Base-by-base conservation (phyloP, 2,329 filamentous ascomycete species). In the Didymella lethalis region DNA sequence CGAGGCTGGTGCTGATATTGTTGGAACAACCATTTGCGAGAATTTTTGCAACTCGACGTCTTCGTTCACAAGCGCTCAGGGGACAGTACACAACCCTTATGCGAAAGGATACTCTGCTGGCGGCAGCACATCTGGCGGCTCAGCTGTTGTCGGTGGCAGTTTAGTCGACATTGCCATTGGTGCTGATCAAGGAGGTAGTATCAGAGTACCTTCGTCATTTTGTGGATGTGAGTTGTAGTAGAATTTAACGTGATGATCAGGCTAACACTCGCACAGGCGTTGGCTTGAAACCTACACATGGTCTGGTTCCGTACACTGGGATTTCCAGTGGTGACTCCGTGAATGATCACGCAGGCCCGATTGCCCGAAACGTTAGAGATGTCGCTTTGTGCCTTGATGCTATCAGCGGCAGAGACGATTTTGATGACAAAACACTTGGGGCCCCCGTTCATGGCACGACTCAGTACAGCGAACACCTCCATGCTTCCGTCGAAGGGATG, bases 1-100 rank as follows among this genome's bases (percentile, higher is more conserved):
- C 3, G 79, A 84, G 16, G 82, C 82, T 2, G 84, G 84, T 0
- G 84, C 79, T 0, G 68, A 79, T 43, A 81, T 86, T 16, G 75
- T 79, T 7, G 81, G 84, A 11, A 85, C 83, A 0, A 77, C 82
- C 0, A 79, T 79, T 0, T 86, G 84, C 57, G 85, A 86, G 60
- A 84, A 84, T 63, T 81, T 82, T 47, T 85, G 82, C 61, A 80
- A 81, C 58, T 81, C 80, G 0, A 81, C 82, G 1, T 77, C 79
- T 0, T 82, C 81, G 0, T 83, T 80, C 59, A 83, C 80, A 0
- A 79, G 78, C 34, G 79, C 79, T 2, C 74, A 76, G 47, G 77
- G 77, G 2, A 66, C 62, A 1, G 75, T 78, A 2, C 57, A 71
- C 12, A 72, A 84, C 52, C 82, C 82, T 0, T 79, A 78, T 55